Base-by-base conservation (phyloP, 495 filamentous ascomycete genomes). In the Parathielavia hyrcaniae region DNA sequence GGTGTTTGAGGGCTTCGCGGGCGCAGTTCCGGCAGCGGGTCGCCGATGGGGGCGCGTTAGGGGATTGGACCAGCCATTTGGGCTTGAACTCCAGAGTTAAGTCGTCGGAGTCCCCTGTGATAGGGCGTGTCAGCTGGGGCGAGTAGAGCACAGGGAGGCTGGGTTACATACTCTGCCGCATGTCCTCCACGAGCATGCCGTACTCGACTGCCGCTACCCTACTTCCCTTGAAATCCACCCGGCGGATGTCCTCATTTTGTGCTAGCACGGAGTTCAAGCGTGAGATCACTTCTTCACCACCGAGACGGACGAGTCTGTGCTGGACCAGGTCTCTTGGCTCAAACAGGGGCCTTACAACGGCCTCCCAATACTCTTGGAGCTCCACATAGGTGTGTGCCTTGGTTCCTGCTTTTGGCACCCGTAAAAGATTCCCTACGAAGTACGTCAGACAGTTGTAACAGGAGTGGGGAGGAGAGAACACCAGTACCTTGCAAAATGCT, bases 11-110 rank as follows among this genome's bases (percentile, higher is more conserved):
- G 9, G 85, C 84, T 43, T 84, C 75, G 19, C 89, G 68, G 3
- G 93, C 93, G 69, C 93, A 98, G 1, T 88, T 96, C 6, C 93
- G 85, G 70, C 93, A 98, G 23, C 91, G 77, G 20, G 66, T 79
- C 16, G 87, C 79, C 6, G 71, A 61, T 0, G 62, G 7, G 1
- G 90, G 91, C 0, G 91, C 91, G 23, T 82, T 83, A 1, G 88
- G 89, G 0, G 89, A 93, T 61, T 92, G 91, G 7, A 78, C 67
- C 1, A 97, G 81, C 93, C 93, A 98, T 70, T 98, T 98, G 7
- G 92, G 90, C 65, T 98, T 98, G 63, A 97, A 83, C 69, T 98
- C 89, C 22, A 90, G 72, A 0, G 84, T 64, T 0, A 77, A 70
- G 19, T 81, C 75, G 19, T 62, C 70, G 12, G 61, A 61, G 7